Base-by-base conservation (phyloP, 163 green algal species). In the Chlamydomonas reinhardtii region DNA sequence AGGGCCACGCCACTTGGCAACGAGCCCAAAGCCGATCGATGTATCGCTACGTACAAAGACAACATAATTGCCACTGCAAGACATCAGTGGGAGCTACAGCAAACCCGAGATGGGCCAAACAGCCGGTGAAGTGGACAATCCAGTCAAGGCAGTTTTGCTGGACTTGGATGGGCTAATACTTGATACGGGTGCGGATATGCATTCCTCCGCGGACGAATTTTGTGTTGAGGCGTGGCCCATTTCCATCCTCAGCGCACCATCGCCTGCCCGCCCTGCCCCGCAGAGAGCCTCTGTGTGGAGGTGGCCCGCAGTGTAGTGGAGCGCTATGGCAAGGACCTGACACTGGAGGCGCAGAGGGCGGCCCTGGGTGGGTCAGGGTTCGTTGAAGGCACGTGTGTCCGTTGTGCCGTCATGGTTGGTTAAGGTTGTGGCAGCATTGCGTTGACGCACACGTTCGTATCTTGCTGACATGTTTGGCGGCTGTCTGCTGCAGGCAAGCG, bases 91-190 rank as follows among this genome's bases (percentile, higher is more conserved):
- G n/a, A n/a, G n/a, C n/a, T n/a, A n/a, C n/a, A n/a, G n/a, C n/a
- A n/a, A n/a, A n/a, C n/a, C n/a, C n/a, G n/a, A n/a, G n/a, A n/a
- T n/a, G n/a, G n/a, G n/a, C n/a, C n/a, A n/a, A 19, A 1, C 48
- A 56, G 19, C 1, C 48, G 48, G 48, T 48, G 39, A 48, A 48
- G 19, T 56, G 5, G 48, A 56, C 2, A 12, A 2, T 27, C 72
- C 43, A 4, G 27, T 77, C n/a, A n/a, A n/a, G n/a, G 82, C 72
- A 0, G 76, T 85, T 14, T 92, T 98, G 0, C 94, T 96, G 6
- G 95, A 98, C 76, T 75, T 98, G 15, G 95, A 98, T 88, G 95
- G 93, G n/a, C 87, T 91, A 25, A 64, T 97, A 9, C 81, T 97
- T 0, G 93, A 98, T 81, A 97, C 94, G 61, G 94, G 92, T 93